Base-by-base conservation (phyloP, 106 monocot species). In the Allium fistulosum region DNA sequence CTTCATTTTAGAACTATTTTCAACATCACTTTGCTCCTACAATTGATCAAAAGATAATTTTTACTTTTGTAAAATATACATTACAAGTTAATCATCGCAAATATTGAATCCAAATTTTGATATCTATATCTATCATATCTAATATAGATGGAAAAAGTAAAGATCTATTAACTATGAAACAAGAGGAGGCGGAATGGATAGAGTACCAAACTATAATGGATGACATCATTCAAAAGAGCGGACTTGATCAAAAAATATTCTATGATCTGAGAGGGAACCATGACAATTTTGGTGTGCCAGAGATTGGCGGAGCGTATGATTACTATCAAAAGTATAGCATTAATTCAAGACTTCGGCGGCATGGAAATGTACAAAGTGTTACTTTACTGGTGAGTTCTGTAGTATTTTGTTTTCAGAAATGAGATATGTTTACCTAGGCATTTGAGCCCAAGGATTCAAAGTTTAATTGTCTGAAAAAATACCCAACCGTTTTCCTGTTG, bases 261-360 rank as follows among this genome's bases (percentile, higher is more conserved):
- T 99, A 81, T 74, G 97, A 99, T 80, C 81, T 99, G 12, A 89
- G 87, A 77, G 93, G 93, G 65, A 99, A 99, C 71, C 97, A 99
- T 85, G 97, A 99, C 74, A 78, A 74, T 53, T 93, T 99, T 81
- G 93, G 93, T 18, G 92, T 99, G 63, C 82, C 87, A 51, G 71
- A 60, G 37, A 37, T 65, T 67, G 92, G 87, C 63, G 90, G 81
- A 26, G 28, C 46, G 16, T 87, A 79, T 83, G 97, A 99, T 76
- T 87, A 81, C 69, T 99, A 87, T 69, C 18, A 69, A 9, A 93
- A 99, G 64, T 93, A 99, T 56, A 90, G 97, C 70, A 70, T 88
- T 48, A 92, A 99, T 78, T 65, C 86, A 59, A 75, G 66, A 72
- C 58, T 79, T 63, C 61, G 71, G 61, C 53, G 92, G 7, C 66